Conservation (phyloP, 2,329 filamentous ascomycete genomes). For the Ophiocordyceps australis region DNA sequence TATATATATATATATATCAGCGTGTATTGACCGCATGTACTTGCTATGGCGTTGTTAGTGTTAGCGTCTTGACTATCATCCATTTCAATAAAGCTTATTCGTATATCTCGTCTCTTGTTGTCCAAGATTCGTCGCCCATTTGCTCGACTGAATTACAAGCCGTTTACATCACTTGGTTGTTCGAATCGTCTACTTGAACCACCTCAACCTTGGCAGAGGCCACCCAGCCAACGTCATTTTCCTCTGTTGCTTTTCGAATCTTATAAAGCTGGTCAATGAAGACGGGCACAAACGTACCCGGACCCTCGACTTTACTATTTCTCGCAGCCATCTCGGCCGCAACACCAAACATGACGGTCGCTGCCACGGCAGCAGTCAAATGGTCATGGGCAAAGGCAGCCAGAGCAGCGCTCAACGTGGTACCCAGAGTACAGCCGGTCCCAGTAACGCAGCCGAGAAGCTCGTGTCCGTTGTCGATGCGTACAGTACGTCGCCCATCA, state of each 20-base stretch:
- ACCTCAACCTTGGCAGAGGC: slow-evolving; percentile 27
- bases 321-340: slow-evolving; percentile 53
- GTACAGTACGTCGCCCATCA: slow-evolving; percentile 50
- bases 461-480: slow-evolving; percentile 60
- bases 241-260: slow-evolving; percentile 27
- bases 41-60: too few species aligned
- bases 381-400: slow-evolving; percentile 44
- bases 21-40: too few species aligned
- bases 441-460: slow-evolving; percentile 56
- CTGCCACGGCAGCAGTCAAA: slow-evolving; percentile 56
- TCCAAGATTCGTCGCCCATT: too few species aligned
- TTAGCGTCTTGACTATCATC: too few species aligned
- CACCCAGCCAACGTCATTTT: slow-evolving; percentile 32
- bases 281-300: slow-evolving; percentile 71
- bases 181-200: slow-evolving; percentile 12
- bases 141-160: too few species aligned
- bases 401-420: slow-evolving; percentile 58
- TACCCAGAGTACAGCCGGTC: slow-evolving; percentile 73
- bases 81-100: too few species aligned
- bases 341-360: slow-evolving; percentile 57
- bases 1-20: too few species aligned
- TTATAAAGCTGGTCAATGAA: slow-evolving; percentile 57
- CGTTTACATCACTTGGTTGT: too few species aligned
- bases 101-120: too few species aligned
- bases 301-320: slow-evolving; percentile 49